Conservation (phyloP, 331 rosid species). For the Acacia concinna region DNA sequence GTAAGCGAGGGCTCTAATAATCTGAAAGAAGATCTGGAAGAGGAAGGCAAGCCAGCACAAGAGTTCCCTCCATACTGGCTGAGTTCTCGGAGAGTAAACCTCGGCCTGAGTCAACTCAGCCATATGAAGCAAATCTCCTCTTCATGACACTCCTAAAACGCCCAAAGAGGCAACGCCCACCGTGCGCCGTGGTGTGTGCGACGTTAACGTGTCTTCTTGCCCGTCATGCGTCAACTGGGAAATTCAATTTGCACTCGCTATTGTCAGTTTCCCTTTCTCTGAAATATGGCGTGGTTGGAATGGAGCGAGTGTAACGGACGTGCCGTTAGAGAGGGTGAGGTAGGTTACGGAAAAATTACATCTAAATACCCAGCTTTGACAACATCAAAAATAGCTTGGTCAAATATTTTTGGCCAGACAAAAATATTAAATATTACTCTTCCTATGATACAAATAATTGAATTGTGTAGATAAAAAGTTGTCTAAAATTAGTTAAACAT, state of each 20-base stretch:
- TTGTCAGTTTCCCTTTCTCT: background rate
- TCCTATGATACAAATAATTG: no score
- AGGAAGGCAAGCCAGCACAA: constrained; percentile 81
- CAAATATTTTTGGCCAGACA: no score
- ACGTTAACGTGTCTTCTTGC: background rate
- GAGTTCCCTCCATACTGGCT: constrained; percentile 79
- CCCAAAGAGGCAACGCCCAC: background rate
- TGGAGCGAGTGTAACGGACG: constrained; percentile 23
- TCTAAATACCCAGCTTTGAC: background rate
- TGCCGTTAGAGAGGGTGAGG: constrained; percentile 38
- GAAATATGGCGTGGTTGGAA: constrained; percentile 17
- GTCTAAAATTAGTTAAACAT: no score
- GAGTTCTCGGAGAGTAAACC: constrained; percentile 72
- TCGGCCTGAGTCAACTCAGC: constrained; percentile 93
- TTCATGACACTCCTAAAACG: background rate
- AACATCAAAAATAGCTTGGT: no score
- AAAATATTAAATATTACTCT: no score
- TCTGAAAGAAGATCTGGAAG: constrained; percentile 85
- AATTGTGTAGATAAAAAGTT: no score
- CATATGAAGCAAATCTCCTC: constrained; percentile 36
- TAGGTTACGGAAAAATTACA: background rate
- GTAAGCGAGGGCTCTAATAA: constrained; percentile 79
- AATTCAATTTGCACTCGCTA: background rate
- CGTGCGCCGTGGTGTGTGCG: constrained; percentile 27
- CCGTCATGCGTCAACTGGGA: background rate